phyloP scores from a whole-genome alignment of 2,329 filamentous ascomycete species.

The Epichloe gansuensis region DNA sequence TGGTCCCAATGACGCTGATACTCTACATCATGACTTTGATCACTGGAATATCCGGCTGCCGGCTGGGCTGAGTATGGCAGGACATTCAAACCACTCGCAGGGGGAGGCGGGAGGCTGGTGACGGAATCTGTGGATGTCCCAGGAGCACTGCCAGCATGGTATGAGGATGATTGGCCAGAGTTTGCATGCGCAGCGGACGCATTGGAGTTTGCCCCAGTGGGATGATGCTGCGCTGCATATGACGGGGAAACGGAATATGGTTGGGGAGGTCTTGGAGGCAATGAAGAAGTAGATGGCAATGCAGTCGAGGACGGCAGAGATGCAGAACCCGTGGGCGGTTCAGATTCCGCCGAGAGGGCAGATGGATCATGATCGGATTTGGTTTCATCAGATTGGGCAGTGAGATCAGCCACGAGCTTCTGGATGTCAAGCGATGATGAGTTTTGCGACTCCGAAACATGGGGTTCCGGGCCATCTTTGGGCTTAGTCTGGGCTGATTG shows the following conservation, averaged over 20 bases:
- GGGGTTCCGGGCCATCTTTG: constrained; percentile 17
- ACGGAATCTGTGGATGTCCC: constrained; percentile 19
- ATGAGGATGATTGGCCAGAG: constrained; percentile 21
- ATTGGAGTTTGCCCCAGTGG: constrained; percentile 18
- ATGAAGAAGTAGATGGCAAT: constrained; percentile 26
- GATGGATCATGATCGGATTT: constrained; percentile 18
- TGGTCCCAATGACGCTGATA: constrained; percentile 57
- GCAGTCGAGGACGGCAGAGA: constrained; percentile 19
- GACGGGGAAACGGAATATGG: constrained; percentile 25
- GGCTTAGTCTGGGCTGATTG: constrained; percentile 12
- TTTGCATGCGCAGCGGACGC: constrained; percentile 19
- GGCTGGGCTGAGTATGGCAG: constrained; percentile 15
- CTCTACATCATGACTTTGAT: constrained; percentile 27
- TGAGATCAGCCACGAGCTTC: constrained; percentile 29
- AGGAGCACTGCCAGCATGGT: constrained; percentile 20
- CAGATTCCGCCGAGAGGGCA: constrained; percentile 14
- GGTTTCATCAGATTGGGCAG: constrained; percentile 20
- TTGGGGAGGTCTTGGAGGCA: constrained; percentile 34
- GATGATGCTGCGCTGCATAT: constrained; percentile 25
- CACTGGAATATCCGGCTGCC: constrained; percentile 15
- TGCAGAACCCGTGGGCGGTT: constrained; percentile 16
- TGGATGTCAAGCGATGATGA: constrained; percentile 24
- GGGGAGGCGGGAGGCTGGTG: constrained; percentile 18
- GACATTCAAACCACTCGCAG: constrained; percentile 17
- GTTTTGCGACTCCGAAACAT: constrained; percentile 17